Base-by-base conservation (phyloP, 805 yeast species). In the Zygosaccharomyces pseudorouxii region DNA sequence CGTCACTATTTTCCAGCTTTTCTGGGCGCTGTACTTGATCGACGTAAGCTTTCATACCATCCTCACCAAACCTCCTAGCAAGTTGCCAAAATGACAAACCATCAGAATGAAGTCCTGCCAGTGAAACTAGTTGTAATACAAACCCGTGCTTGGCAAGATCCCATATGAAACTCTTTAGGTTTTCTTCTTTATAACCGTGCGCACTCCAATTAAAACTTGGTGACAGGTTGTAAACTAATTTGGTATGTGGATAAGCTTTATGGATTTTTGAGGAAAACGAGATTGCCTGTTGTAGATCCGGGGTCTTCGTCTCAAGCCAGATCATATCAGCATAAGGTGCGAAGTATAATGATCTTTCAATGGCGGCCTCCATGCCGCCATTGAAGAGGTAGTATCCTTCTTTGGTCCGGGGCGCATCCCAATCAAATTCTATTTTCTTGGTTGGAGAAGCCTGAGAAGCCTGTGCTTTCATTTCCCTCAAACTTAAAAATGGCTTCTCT, bases 241-340 rank as follows among this genome's bases (percentile, higher is more conserved):
- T 76, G 54, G 74, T 75, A 22, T 73, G 69, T 12, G 85, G 85
- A 58, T 65, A 72, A 22, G 69, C 60, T 12, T 62, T 66, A 47
- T 76, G 80, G 49, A 81, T 73, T 42, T 64, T 62, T 11, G 67
- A 57, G 12, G 83, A 79, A 53, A 79, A 73, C 2, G 59, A 63
- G 46, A 64, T 65, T 6, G 84, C 83, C 58, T 78, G 78, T 27
- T 68, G 53, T 42, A 80, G 60, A 54, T 79, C 74, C 16, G 86
- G 86, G 3, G 74, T 71, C 60, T 79, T 79, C 31, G 85, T 81
- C 57, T 81, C 84, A 14, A 80, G 67, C 86, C 86, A 81, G 19
- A 81, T 61, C 59, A 79, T 60, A 49, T 80, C 86, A 10, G 84
- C 74, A 51, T 77, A 76, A 11, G 84, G 84, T 5, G 82, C 79